Base-by-base conservation (phyloP, 306 rosid genomes). In the Castanospermum australe region DNA sequence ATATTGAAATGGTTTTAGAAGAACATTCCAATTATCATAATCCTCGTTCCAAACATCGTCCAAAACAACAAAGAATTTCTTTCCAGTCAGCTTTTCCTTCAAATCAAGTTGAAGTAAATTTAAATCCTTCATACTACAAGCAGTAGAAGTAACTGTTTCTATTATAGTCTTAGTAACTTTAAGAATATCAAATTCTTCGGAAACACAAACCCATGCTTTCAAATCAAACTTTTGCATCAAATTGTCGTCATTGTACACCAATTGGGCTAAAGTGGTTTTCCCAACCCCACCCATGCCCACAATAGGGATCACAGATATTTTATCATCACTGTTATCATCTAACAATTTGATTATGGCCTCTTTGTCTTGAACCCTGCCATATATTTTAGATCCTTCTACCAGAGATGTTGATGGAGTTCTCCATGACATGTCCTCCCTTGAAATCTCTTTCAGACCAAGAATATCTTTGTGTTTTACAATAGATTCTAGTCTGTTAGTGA, bases 11-110 rank as follows among this genome's bases (percentile, higher is more conserved):
- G 79, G 68, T 5, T 1, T 10, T 21, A 0, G n/a, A 36, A 82
- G 33, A 0, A 20, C 0, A 10, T 44, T 14, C 86, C 78, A 82
- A 15, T 36, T 35, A 24, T 82, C 76, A 85, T 77, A 21, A 28
- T 20, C 14, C 1, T 32, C 79, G 6, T 48, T 30, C 85, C 85
- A 82, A 36, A 82, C n/a, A 24, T 81, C 76, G 4, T 81, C 85
- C 0, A 81, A n/a, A n/a, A n/a, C n/a, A n/a, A n/a, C n/a, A n/a
- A n/a, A n/a, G n/a, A n/a, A n/a, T n/a, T n/a, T n/a, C n/a, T n/a
- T n/a, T n/a, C n/a, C n/a, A n/a, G n/a, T n/a, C n/a, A n/a, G n/a
- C n/a, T n/a, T n/a, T n/a, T n/a, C n/a, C n/a, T n/a, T n/a, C n/a
- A n/a, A n/a, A n/a, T n/a, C n/a, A n/a, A n/a, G n/a, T n/a, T n/a